These are phyloP conservation scores for Ricinus communis DNA, from an alignment of 345 rosid genomes.

Conservation along the genomic window DNA sequence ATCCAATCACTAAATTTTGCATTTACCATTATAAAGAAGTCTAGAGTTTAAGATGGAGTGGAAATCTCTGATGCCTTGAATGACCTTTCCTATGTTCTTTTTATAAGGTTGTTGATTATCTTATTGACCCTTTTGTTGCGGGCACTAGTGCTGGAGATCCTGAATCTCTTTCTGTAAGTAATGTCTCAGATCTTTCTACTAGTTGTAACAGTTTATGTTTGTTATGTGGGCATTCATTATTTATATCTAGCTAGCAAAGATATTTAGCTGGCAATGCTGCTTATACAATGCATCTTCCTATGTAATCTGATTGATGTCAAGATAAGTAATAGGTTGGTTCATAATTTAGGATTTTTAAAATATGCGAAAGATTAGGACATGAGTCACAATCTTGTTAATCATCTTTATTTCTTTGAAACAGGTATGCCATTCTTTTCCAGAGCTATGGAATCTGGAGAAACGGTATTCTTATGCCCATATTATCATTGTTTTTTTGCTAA, in stretches of 20 bases:
- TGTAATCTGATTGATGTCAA: background rate
- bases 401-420: conserved; percentile 36
- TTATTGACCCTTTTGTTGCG: conserved; percentile 90
- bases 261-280: background rate
- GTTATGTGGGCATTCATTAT: background rate
- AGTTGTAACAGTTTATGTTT: conserved; percentile 18
- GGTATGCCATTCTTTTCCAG: conserved; percentile 87
- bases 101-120: conserved; percentile 89
- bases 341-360: background rate
- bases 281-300: background rate
- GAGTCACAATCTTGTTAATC: conserved; percentile 10
- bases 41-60: background rate
- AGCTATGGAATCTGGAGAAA: conserved; percentile 80
- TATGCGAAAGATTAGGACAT: conserved; percentile 9
- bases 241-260: background rate
- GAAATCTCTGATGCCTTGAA: background rate
- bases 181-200: conserved; percentile 13
- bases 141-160: conserved; percentile 92
- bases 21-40: background rate
- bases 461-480: conserved; percentile 42
- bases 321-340: background rate
- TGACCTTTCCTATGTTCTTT: conserved; percentile 22
- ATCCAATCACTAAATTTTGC: background rate
- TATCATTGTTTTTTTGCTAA: conserved; percentile 17
- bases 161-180: conserved; percentile 88